Evolutionary conservation across 352 stramenopile species (phyloP).

Genomic region (Aphanomyces euteiches): DNA sequence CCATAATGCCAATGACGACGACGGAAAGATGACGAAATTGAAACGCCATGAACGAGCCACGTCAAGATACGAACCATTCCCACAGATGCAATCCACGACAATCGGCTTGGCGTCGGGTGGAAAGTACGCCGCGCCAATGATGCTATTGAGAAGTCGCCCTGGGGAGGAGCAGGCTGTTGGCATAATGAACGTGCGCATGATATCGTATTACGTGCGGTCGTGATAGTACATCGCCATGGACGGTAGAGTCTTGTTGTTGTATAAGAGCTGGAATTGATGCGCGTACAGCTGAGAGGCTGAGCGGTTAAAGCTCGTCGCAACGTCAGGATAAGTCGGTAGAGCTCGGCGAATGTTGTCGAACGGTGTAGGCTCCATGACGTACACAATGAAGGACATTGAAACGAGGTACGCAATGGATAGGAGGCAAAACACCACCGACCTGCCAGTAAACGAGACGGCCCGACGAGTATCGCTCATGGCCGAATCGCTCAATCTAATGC

Average conservation of each 20-base stretch:
- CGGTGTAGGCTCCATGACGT: conserved; percentile 4
- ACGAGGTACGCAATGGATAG: conserved; percentile 2
- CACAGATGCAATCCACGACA: neutral
- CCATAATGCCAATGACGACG: neutral
- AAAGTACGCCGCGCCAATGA: conserved; percentile 6
- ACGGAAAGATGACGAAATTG: neutral
- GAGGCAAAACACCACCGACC: neutral
- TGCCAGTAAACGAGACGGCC: no score
- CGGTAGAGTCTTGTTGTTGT: conserved; percentile 9
- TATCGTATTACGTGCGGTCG: neutral
- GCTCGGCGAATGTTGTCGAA: neutral
- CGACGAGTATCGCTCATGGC: no score
- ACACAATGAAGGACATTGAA: conserved; percentile 7
- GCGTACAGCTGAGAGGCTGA: neutral
- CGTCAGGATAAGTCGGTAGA: no score
- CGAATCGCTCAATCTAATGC: no score
- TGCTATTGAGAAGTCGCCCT: neutral
- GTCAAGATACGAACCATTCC: neutral
- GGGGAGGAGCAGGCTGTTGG: neutral
- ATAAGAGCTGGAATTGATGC: conserved; percentile 3
- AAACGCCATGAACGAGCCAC: neutral
- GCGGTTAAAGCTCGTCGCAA: no score
- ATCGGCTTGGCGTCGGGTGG: neutral
- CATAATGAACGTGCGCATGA: conserved; percentile 13
- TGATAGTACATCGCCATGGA: neutral